Evolutionary conservation across 805 yeast genomes (phyloP), one percentile per base, ranked within the genome.

Genomic region (Clavispora phyllophila): DNA sequence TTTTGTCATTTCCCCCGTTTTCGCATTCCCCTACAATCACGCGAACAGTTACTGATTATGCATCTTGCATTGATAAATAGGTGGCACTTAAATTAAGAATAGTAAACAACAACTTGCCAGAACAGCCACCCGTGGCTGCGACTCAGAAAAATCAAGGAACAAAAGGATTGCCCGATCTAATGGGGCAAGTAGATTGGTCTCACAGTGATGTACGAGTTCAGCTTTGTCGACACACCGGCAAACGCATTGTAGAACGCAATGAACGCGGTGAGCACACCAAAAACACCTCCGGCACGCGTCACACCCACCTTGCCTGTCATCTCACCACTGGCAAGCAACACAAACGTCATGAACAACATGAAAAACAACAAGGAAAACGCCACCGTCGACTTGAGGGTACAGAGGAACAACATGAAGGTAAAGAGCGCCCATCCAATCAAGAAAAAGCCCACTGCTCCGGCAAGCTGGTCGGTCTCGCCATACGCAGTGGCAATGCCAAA

Each of bases 401-500:
- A 54, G 44, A 65, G 51, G 9, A 57, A 50, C 43, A 68, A 50
- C 64, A 66, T 61, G 42, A 62, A 57, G 3, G 73, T 68, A 50
- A 69, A 68, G n/a, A 69, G 40, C 22, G 62, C 65, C 73, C 72
- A 69, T 36, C 63, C 73, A 17, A 62, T 20, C 41, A 68, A 57
- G 50, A 53, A 69, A 48, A 69, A 66, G 0, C 66, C 68, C 25
- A 68, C 47, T 3, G 72, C 73, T 40, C 55, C 51, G 3, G 29
- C 41, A 4, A 68, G 47, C 49, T 62, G 63, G n/a, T 39, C 48
- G 3, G 45, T 43, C 15, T 52, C 57, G 10, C 41, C 54, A 37
- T 66, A 66, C 13, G 88, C 81, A 3, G 61, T 65, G 22, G 60
- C 62, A 44, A 83, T 78, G 25, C 84, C 84, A 60, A 83, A 84